phyloP scores from a whole-genome alignment of 768 basidiomycete species.

The Terana coerulea region DNA sequence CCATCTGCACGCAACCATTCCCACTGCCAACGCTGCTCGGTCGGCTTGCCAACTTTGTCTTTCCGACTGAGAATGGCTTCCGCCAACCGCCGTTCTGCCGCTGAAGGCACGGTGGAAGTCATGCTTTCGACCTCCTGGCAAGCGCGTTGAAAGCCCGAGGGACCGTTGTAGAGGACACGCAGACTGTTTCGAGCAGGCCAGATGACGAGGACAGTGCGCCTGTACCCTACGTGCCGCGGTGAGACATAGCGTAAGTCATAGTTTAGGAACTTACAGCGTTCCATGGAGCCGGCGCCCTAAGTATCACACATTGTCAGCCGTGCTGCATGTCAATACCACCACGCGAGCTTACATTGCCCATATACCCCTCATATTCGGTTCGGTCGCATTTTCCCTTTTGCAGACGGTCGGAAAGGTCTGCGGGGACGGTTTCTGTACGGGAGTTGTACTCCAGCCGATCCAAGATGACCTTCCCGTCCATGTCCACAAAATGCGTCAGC shows the following conservation, averaged over 20 bases:
- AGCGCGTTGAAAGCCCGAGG: neutral
- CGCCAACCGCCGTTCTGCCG: constrained; percentile 3
- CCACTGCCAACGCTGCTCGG: neutral
- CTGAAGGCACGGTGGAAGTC: neutral
- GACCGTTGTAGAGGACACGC: constrained; percentile 5
- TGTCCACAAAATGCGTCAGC: constrained; percentile 18
- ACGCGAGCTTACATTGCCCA: no score
- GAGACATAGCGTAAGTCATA: neutral
- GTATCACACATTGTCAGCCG: neutral
- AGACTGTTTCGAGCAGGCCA: constrained; percentile 16
- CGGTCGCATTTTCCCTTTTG: constrained; percentile 17
- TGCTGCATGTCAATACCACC: no score
- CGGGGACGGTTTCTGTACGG: constrained; percentile 17
- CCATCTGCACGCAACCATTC: constrained; percentile 6
- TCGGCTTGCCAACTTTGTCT: neutral
- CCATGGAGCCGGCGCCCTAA: constrained; percentile 20
- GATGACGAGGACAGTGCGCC: constrained; percentile 23
- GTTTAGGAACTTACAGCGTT: constrained; percentile 19
- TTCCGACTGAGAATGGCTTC: constrained; percentile 10
- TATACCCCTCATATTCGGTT: constrained; percentile 27
- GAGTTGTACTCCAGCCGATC: constrained; percentile 1
- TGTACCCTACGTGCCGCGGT: constrained; percentile 17
- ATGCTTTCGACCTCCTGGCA: constrained; percentile 7
- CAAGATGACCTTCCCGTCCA: constrained; percentile 14
- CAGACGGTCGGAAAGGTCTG: constrained; percentile 13